Percentiles rank a stretch among this genome's conserved stretches.
Conservation (phyloP, 1,284 basidiomycete genomes). For the Phenoliferia sp. region DNA sequence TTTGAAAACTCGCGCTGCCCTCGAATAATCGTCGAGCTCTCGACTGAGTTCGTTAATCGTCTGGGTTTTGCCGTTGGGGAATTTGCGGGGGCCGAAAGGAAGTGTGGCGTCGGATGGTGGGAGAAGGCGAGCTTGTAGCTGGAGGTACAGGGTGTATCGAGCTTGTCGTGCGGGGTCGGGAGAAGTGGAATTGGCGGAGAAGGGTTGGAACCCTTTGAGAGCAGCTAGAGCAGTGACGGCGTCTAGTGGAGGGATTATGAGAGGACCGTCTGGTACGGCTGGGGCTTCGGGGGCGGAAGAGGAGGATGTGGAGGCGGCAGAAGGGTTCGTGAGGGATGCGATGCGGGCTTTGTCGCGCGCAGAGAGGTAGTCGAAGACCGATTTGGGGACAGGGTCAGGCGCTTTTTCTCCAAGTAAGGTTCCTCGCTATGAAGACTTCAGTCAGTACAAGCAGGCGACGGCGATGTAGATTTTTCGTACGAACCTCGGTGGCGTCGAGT, state of each 20-base stretch:
- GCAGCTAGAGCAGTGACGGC: slow-evolving; percentile 79
- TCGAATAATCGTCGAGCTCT: slow-evolving; percentile 80
- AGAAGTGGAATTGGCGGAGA: slow-evolving; percentile 44
- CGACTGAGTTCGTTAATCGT: slow-evolving; percentile 64
- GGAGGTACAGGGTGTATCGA: slow-evolving; percentile 77
- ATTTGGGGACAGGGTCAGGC: slow-evolving; percentile 46
- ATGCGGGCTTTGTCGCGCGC: slow-evolving; percentile 83
- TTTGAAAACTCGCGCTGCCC: slow-evolving; percentile 82
- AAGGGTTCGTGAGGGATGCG: slow-evolving; percentile 53
- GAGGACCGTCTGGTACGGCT: slow-evolving; percentile 39
- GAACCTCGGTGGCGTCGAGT: slow-evolving; percentile 65
- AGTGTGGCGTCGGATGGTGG: slow-evolving; percentile 15
- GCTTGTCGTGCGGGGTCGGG: slow-evolving; percentile 58
- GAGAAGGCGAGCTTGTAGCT: slow-evolving; percentile 55
- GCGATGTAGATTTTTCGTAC: no score
- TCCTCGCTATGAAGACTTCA: slow-evolving; percentile 66
- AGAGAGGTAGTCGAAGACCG: slow-evolving; percentile 89
- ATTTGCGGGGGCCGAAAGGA: slow-evolving; percentile 28
- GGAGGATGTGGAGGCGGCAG: slow-evolving; percentile 14
- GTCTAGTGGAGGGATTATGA: slow-evolving; percentile 61
- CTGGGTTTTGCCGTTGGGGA: slow-evolving; percentile 43
- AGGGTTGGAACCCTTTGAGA: slow-evolving; percentile 83
- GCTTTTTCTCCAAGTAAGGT: slow-evolving; percentile 74
- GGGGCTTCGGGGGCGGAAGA: neutral
- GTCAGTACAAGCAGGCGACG: no score